phyloP scores from a whole-genome alignment of 257 asterid species.

The Prunella vulgaris region DNA sequence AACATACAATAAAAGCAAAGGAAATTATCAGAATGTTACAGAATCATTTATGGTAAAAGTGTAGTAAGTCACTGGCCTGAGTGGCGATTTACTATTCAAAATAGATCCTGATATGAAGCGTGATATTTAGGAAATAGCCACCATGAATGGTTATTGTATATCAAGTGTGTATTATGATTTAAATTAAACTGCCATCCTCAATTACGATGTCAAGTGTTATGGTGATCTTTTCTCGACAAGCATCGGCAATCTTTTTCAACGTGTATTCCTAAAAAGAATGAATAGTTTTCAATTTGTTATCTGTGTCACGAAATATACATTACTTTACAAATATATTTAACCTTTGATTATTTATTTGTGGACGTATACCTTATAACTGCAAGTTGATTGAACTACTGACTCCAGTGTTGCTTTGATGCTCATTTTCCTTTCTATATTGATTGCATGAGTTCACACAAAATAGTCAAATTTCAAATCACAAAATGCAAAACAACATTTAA shows the following conservation, averaged over 20 bases:
- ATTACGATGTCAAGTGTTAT: not conserved
- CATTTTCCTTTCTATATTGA: not conserved
- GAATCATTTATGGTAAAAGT: not conserved
- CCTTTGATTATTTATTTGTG: not conserved
- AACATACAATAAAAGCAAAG: not conserved
- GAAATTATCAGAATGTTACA: not conserved
- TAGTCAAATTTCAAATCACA: not conserved
- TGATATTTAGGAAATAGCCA: not conserved
- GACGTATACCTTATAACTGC: not conserved
- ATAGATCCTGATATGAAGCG: too few relatives aligned
- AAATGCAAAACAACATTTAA: too few relatives aligned
- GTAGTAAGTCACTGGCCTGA: too few relatives aligned
- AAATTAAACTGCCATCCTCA: not conserved
- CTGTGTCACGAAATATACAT: not conserved
- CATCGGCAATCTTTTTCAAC: too few relatives aligned
- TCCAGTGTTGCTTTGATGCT: not conserved
- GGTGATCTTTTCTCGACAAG: not conserved
- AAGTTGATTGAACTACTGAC: not conserved
- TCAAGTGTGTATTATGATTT: not conserved
- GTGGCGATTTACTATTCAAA: too few relatives aligned
- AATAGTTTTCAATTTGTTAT: too few relatives aligned
- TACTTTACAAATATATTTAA: not conserved
- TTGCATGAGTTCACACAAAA: not conserved
- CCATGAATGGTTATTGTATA: not conserved
- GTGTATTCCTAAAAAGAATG: not conserved